A percentile compares a stretch with the other conserved stretches of the same genome.
Evolutionary conservation across 768 basidiomycete species (phyloP).

Genomic region (Calocera viscosa): DNA sequence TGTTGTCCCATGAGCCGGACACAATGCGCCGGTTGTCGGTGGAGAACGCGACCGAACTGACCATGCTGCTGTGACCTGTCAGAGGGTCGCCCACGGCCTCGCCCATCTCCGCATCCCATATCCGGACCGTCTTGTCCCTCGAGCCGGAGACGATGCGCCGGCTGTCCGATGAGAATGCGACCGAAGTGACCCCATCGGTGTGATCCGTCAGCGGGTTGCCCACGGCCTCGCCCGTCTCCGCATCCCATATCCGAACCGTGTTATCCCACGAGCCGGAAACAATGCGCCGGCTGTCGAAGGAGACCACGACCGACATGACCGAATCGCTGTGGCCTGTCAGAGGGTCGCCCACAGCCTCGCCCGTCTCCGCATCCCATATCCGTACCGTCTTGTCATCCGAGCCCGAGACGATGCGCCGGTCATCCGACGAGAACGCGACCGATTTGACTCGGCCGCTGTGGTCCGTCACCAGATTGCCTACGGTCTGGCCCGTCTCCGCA

Average conservation of each 20-base stretch:
- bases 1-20: conserved; percentile 13
- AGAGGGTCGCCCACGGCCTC: not conserved
- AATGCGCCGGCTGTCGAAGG: conserved; percentile 32
- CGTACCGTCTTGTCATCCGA: not conserved
- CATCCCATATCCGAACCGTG: conserved; percentile 34
- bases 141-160: conserved; percentile 12
- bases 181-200: not conserved
- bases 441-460: not conserved
- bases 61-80: conserved; percentile 7
- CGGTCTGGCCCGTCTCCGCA: not conserved
- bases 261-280: conserved; percentile 34
- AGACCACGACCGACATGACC: conserved; percentile 36
- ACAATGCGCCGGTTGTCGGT: conserved; percentile 4
- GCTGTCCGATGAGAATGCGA: conserved; percentile 13
- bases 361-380: conserved; percentile 9
- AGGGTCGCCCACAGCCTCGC: not conserved
- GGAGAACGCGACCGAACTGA: conserved; percentile 13
- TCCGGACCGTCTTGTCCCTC: conserved; percentile 6
- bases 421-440: too few relatives aligned
- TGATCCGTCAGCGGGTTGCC: not conserved
- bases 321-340: conserved; percentile 29
- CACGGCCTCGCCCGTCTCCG: not conserved
- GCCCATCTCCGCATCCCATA: conserved; percentile 11
- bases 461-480: not conserved
- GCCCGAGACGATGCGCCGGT: too few relatives aligned